Conservation (phyloP, 1,284 basidiomycete genomes). For the Heterobasidion occidentale region DNA sequence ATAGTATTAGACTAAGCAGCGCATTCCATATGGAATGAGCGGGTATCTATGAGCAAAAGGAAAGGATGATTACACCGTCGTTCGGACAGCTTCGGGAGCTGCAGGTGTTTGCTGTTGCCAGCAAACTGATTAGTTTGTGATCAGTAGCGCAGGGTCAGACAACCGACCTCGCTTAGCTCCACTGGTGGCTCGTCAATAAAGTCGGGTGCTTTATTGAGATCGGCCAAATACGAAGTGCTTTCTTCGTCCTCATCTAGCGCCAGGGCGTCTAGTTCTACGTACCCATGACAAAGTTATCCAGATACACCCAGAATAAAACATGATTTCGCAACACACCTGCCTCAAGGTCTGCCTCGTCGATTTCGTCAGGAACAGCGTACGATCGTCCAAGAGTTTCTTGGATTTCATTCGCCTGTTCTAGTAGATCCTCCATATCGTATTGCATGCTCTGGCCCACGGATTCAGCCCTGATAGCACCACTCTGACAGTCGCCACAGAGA, state of each 20-base stretch:
- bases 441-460: slow-evolving; percentile 65
- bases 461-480: background rate
- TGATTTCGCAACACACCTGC: slow-evolving; percentile 58
- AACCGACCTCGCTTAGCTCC: slow-evolving; percentile 50
- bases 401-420: slow-evolving; percentile 97
- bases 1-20: too few species aligned
- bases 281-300: slow-evolving; percentile 4
- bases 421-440: slow-evolving; percentile 96
- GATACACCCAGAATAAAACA: background rate
- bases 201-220: slow-evolving; percentile 82
- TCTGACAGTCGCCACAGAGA: slow-evolving; percentile 2
- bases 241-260: slow-evolving; percentile 86
- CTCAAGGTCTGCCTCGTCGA: slow-evolving; percentile 96
- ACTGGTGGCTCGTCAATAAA: slow-evolving; percentile 82
- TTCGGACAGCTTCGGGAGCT: slow-evolving; percentile 48
- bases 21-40: too few species aligned
- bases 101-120: slow-evolving; percentile 4
- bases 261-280: slow-evolving; percentile 81
- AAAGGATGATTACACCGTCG: slow-evolving; percentile 24
- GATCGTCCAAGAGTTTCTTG: slow-evolving; percentile 91
- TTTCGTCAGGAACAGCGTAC: slow-evolving; percentile 95
- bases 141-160: background rate
- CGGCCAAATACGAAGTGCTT: slow-evolving; percentile 77
- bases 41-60: background rate
- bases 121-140: background rate